phyloP scores from a whole-genome alignment of 2,329 filamentous ascomycete species.

The Nemania sp. region DNA sequence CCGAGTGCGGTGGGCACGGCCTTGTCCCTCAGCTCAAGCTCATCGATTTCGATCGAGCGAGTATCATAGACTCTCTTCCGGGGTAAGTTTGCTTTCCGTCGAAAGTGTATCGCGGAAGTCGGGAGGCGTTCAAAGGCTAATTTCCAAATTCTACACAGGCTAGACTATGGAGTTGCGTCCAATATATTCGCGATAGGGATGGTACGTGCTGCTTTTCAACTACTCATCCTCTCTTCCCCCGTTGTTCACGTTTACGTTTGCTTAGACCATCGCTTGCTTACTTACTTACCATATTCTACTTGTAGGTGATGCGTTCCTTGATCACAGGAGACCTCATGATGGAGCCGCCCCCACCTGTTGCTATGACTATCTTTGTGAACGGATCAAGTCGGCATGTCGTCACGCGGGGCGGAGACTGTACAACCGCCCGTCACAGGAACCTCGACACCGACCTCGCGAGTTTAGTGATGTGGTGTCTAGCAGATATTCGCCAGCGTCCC shows the following conservation, averaged over 20 bases:
- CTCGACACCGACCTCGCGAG: background rate
- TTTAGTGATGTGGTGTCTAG: slow-evolving; percentile 4
- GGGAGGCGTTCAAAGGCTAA: background rate
- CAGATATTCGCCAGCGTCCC: background rate
- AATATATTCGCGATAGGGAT: slow-evolving; percentile 1
- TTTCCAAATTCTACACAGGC: background rate
- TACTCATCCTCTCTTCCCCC: too few species aligned
- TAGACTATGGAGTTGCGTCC: background rate
- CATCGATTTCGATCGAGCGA: slow-evolving; percentile 8
- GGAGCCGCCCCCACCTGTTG: background rate
- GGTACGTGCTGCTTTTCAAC: background rate
- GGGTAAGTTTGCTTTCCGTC: background rate
- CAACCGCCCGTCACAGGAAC: background rate
- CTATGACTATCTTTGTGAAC: background rate
- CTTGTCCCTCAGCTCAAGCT: slow-evolving; percentile 8
- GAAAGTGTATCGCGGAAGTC: background rate
- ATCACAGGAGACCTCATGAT: background rate
- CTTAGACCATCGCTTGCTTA: too few species aligned
- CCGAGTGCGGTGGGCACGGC: background rate
- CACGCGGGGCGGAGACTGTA: background rate
- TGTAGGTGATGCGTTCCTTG: slow-evolving; percentile 1
- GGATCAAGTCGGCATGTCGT: background rate
- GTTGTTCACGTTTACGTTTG: background rate
- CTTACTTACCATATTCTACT: background rate
- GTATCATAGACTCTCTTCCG: background rate